Evolutionary conservation across 176 grass and related monocot genomes (phyloP).

Genomic region (Carex myosuroides): DNA sequence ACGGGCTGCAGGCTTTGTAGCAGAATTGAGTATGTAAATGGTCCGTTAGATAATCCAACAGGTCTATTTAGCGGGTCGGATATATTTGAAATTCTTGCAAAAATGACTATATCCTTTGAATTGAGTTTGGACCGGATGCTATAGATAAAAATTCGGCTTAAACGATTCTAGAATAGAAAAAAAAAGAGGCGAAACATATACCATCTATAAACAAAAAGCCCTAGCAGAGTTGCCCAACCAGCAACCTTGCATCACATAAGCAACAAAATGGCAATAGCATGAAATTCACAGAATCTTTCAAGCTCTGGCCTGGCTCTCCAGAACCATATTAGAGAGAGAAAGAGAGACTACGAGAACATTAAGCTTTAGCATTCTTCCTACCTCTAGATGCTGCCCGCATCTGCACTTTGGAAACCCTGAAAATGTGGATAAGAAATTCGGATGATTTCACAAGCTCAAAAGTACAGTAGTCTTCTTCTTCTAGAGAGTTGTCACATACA

Average conservation of each 20-base stretch:
- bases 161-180: neutral
- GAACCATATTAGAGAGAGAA: neutral
- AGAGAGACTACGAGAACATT: neutral
- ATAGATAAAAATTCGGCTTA: no score
- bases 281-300: neutral
- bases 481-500: conserved; percentile 56
- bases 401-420: conserved; percentile 39
- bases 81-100: no score
- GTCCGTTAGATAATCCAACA: no score
- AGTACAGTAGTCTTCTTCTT: conserved; percentile 82
- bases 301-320: neutral
- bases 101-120: no score
- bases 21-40: no score
- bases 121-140: no score
- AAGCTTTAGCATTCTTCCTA: neutral
- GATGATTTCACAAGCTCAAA: conserved; percentile 53
- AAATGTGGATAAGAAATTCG: conserved; percentile 66
- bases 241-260: neutral
- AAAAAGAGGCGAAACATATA: neutral
- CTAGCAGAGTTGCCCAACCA: neutral
- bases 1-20: no score
- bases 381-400: conserved; percentile 27
- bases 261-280: neutral
- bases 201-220: neutral
- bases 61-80: no score